Base-by-base conservation (phyloP, 345 rosid genomes). In the Gossypium raimondii region DNA sequence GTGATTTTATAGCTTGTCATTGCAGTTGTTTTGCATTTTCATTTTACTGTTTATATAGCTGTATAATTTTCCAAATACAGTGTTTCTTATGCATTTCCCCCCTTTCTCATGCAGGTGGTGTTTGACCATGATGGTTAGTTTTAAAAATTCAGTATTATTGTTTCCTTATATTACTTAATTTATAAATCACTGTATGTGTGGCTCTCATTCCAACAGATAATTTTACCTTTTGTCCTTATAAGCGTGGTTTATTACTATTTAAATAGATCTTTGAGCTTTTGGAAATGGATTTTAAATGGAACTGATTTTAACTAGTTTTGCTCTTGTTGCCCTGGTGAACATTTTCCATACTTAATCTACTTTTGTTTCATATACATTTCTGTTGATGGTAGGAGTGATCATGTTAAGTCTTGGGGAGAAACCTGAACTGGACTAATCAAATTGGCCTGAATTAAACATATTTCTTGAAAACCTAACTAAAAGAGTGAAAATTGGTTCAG, bases 81-180 rank as follows among this genome's bases (percentile, higher is more conserved):
- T 76, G 48, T 68, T 77, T 22, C 86, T 82, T 74, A 80, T 75
- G 10, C 41, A 25, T 78, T 73, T 44, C 72, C 68, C 47, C 7
- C 68, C 67, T 72, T 79, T 80, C 62, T 50, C 58, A 60, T 82
- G 90, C 96, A 95, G 98, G 99, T 95, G 78, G 98, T 89, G 80
- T 95, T 95, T 76, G 98, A 93, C 89, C 93, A 95, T 86, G 98
- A 95, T 88, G 99, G 99, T 95, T 82, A 86, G 96, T 70, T 48
- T 52, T 72, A 10, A 20, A 34, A 63, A 1, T 62, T 63, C 29
- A 20, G 13, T 44, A 22, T 27, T 52, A 55, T 65, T 53, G n/a
- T 78, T 60, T 14, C 57, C 14, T 24, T 67, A 48, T 24, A 8
- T 14, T 20, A 20, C n/a, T 45, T 50, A 59, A 69, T 53, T 56